Base-by-base conservation (phyloP, 805 yeast species). In the Debaryomyces maramus region DNA sequence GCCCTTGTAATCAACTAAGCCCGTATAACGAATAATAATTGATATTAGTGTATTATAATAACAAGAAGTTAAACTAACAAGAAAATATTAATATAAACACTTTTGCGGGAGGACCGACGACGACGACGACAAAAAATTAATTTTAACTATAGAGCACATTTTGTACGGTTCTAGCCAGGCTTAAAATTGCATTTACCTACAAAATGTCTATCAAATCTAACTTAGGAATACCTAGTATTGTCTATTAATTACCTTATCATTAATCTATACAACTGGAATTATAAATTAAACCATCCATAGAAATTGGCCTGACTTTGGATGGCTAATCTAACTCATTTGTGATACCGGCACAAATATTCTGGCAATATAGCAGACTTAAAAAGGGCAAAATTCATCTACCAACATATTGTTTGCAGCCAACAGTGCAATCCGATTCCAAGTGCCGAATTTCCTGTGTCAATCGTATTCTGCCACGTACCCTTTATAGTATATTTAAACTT, bases 61-160 rank as follows among this genome's bases (percentile, higher is more conserved):
- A n/a, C n/a, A n/a, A n/a, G n/a, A n/a, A n/a, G n/a, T n/a, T n/a
- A 14, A 14, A 14, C 9, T n/a, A 9, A 30, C 7, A 14, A 19
- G 17, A 21, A 22, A 21, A 33, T 4, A 22, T 22, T 22, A 21
- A 22, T 33, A 33, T 32, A 32, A 20, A 23, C 22, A 13, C 13
- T 13, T 33, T 35, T 41, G 44, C 48, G 48, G 44, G 43, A 42
- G 38, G 18, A 22, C 40, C 48, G 48, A 36, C 48, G 43, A 41
- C 48, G 34, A 42, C 46, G 38, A 34, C 39, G 39, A 42, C 40
- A 38, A 28, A 17, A 20, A 29, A 29, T 27, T 24, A 18, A 30
- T 31, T 37, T 15, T 15, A 3, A 24, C 28, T 15, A 15, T 24
- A 24, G 13, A 24, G 15, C 13, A 24, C 19, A 19, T 31, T 36